Conservation (phyloP, 129 eudicot genomes). For the Artemisia annua region DNA sequence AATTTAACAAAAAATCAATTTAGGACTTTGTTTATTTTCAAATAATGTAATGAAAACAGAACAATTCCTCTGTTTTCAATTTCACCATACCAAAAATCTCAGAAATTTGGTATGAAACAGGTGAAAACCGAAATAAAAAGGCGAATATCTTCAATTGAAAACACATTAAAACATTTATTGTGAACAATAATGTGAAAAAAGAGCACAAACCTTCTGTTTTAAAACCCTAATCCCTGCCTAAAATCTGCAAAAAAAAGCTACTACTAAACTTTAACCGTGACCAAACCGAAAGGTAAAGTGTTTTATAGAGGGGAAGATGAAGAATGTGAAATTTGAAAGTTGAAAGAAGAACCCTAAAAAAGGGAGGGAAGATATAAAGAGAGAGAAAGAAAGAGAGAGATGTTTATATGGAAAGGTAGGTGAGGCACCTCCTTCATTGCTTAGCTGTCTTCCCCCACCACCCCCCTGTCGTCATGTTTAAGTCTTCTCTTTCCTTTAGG, state of each 20-base stretch:
- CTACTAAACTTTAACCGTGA: neutral
- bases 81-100: too few species aligned
- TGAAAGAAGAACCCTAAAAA: slow-evolving; percentile 26
- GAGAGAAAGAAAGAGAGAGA: slow-evolving; percentile 2
- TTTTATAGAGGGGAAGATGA: neutral
- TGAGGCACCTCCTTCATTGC: slow-evolving; percentile 71
- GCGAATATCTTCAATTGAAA: neutral
- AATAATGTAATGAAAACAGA: neutral
- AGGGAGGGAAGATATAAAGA: slow-evolving; percentile 30
- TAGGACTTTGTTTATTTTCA: too few species aligned
- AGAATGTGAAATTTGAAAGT: slow-evolving; percentile 24
- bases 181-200: neutral
- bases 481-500: slow-evolving; percentile 37
- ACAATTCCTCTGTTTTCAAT: neutral
- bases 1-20: too few species aligned
- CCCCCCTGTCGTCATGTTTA: slow-evolving; percentile 32
- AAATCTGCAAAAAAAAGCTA: slow-evolving; percentile 2
- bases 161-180: slow-evolving; percentile 7
- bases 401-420: slow-evolving; percentile 47
- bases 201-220: slow-evolving; percentile 20
- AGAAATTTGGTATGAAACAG: neutral
- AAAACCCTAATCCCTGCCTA: slow-evolving; percentile 31
- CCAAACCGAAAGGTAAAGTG: neutral
- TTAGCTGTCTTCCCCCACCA: slow-evolving; percentile 53
- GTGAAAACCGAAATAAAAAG: neutral